phyloP scores from a whole-genome alignment of 768 basidiomycete genomes.

The Erythrobasidium yunnanense region DNA sequence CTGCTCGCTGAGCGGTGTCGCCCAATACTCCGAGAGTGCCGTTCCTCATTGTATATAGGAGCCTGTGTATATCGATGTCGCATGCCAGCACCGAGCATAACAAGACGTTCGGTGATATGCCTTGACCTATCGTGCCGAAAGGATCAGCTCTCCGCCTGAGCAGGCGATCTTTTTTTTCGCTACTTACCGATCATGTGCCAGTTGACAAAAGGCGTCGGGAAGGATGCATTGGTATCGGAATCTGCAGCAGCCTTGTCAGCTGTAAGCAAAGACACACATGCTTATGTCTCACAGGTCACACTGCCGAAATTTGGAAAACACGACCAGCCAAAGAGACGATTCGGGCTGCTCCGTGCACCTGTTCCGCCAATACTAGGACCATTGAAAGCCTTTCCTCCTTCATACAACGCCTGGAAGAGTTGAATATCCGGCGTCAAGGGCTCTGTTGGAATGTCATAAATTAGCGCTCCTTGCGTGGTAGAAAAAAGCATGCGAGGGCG shows the following conservation, averaged over 20 bases:
- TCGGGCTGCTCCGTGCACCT: background rate
- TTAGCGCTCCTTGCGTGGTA: background rate
- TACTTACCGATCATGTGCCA: background rate
- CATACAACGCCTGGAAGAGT: background rate
- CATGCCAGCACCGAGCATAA: background rate
- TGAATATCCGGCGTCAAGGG: background rate
- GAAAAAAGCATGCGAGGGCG: no score
- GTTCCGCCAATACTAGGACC: background rate
- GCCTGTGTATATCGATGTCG: background rate
- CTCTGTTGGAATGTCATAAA: background rate
- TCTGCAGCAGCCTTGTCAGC: no score
- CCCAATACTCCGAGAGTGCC: background rate
- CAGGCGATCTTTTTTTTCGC: background rate
- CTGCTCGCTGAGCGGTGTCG: background rate
- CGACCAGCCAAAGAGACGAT: background rate
- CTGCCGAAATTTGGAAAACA: background rate
- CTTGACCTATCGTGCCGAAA: background rate
- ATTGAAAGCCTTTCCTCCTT: background rate
- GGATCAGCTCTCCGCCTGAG: background rate
- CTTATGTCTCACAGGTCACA: no score
- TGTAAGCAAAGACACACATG: background rate
- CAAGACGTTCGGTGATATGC: background rate
- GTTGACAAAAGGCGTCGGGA: no score
- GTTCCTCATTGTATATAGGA: background rate
- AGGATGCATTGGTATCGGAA: no score